Conservation (phyloP, 495 filamentous ascomycete species). For the Talaromyces thailandensis region DNA sequence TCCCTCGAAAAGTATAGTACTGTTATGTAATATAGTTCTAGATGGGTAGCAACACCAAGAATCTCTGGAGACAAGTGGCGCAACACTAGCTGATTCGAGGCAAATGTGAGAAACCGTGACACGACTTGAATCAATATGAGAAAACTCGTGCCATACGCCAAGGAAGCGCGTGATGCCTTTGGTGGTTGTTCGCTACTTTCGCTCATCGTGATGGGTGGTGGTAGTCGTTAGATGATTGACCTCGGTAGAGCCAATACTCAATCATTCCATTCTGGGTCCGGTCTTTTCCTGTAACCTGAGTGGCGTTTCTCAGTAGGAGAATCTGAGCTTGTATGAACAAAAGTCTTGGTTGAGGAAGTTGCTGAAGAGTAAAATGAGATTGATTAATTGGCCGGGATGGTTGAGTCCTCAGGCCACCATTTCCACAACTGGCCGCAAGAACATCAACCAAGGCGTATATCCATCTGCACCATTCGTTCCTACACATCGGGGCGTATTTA, state of each 20-base stretch:
- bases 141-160: slow-evolving; percentile 65
- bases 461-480: not conserved
- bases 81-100: slow-evolving; percentile 80
- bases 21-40: slow-evolving; percentile 83
- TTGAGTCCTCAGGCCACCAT: not conserved
- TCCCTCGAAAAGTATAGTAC: slow-evolving; percentile 89
- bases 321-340: not conserved
- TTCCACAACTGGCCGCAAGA: not conserved
- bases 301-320: not conserved
- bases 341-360: not conserved
- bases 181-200: not conserved
- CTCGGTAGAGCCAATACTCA: not conserved
- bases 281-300: not conserved
- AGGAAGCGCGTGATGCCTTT: slow-evolving; percentile 23
- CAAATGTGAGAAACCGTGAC: slow-evolving; percentile 80
- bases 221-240: not conserved
- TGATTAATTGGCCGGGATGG: not conserved
- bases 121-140: slow-evolving; percentile 78
- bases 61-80: slow-evolving; percentile 76
- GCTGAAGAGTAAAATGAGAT: not conserved
- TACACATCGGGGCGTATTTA: not conserved
- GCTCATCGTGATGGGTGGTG: not conserved
- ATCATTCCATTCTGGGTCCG: not conserved
- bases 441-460: not conserved
- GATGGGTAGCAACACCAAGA: slow-evolving; percentile 75